Evolutionary conservation across 371 early-diverging fungal genomes (phyloP), one percentile per base, ranked within the genome.

Genomic region (Lichtheimia hyalospora): DNA sequence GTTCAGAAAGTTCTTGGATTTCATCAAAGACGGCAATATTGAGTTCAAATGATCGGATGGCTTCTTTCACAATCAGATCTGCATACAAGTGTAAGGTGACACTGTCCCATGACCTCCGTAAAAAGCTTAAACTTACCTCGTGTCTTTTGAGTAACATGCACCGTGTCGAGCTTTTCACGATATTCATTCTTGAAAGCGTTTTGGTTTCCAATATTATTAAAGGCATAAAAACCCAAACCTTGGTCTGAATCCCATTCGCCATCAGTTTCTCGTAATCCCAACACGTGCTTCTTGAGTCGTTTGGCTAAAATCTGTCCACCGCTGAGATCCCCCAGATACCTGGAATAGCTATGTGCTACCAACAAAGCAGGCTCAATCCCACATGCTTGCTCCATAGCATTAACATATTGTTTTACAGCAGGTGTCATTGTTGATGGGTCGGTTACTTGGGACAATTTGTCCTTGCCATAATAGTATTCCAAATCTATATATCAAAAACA

Each of bases 291-390:
- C 62, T 83, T 81, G 14, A 85, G 63, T 39, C 81, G 68, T 57
- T 81, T 82, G 52, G 81, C 70, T 51, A 87, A 52, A 43, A 85
- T 82, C 54, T 85, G 87, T 48, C 87, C 87, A 57, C 78, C 80
- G 15, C 83, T 81, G 51, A 87, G 69, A 59, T 87, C 87, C 52
- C 87, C 87, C 1, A 87, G 62, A 63, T 87, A 87, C 24, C 87
- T 83, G 21, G 83, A 71, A 52, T 87, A 87, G 52, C 82, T 71
- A 57, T 85, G 84, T 41, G 87, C 84, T 21, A 85, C 71, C 43
- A 87, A 57, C 6, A 84, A 67, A 25, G 79, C 83, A 24, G 85
- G 84, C 55, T 76, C 75, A 40, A 71, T 60, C 4, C 57, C 57
- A 53, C 75, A 65, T 34, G 84, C 84, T 3, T 70, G 70, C 20